Conservation (phyloP, 2,329 filamentous ascomycete genomes). For the Colletotrichum tabaci region DNA sequence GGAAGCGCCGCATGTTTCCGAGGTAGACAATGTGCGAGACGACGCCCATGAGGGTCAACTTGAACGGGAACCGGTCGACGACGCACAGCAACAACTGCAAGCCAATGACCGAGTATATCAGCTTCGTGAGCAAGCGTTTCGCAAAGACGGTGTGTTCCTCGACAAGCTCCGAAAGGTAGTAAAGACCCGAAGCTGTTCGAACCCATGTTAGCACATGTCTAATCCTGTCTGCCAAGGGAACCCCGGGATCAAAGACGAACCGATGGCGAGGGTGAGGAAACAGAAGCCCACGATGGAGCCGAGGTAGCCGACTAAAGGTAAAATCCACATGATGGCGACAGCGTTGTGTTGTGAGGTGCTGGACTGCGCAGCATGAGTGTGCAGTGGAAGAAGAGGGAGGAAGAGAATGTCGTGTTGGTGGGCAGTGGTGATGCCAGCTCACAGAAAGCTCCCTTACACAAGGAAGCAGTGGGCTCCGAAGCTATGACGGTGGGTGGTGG, state of each 20-base stretch:
- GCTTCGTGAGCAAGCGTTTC: constrained; percentile 85
- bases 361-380: constrained; percentile 17
- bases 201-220: neutral
- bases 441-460: constrained; percentile 12
- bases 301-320: constrained; percentile 91
- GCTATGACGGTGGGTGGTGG: constrained; percentile 21
- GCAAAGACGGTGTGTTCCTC: constrained; percentile 97
- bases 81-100: constrained; percentile 82
- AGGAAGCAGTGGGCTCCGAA: constrained; percentile 1
- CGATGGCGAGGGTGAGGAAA: constrained; percentile 95
- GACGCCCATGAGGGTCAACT: constrained; percentile 81
- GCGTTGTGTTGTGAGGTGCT: neutral
- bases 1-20: constrained; percentile 84
- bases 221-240: constrained; percentile 19
- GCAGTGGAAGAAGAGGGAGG: neutral
- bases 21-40: constrained; percentile 88
- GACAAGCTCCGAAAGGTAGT: constrained; percentile 97
- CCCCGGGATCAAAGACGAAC: constrained; percentile 60
- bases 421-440: neutral
- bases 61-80: constrained; percentile 88
- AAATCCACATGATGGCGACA: constrained; percentile 85
- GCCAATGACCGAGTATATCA: constrained; percentile 87
- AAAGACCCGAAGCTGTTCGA: constrained; percentile 87
- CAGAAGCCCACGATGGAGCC: constrained; percentile 91
- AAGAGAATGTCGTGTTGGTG: constrained; percentile 3